phyloP scores from a whole-genome alignment of 1,284 basidiomycete genomes.

The Farysia itapuensis region DNA sequence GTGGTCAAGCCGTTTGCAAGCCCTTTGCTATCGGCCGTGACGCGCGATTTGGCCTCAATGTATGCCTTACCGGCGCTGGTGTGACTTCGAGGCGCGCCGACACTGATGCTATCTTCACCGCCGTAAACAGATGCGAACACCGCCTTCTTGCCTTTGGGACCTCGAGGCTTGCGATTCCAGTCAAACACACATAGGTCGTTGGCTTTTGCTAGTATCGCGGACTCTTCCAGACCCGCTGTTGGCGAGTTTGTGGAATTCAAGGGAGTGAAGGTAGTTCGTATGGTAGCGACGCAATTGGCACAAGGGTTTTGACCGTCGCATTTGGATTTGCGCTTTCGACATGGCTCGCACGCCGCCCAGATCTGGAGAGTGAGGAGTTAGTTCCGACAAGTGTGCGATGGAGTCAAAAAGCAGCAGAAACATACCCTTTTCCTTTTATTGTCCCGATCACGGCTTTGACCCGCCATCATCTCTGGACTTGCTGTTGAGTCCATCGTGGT shows the following conservation, averaged over 20 bases:
- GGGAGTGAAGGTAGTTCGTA: conserved; percentile 28
- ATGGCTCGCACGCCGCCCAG: conserved; percentile 48
- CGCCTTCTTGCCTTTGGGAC: conserved; percentile 44
- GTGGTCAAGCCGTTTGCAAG: no score
- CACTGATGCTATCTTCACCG: conserved; percentile 6
- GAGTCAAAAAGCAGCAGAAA: no score
- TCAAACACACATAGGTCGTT: conserved; percentile 42
- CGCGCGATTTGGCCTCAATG: conserved; percentile 31
- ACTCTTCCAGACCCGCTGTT: conserved; percentile 16
- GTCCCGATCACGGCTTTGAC: no score
- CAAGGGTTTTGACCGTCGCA: conserved; percentile 45
- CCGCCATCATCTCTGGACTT: no score
- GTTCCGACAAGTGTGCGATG: no score
- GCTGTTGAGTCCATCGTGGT: no score
- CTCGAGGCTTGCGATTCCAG: conserved; percentile 47
- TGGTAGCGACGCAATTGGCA: conserved; percentile 35
- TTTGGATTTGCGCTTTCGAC: conserved; percentile 44
- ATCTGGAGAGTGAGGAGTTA: conserved; percentile 18
- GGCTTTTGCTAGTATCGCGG: conserved; percentile 19
- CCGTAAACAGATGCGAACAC: conserved; percentile 30
- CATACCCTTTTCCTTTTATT: conserved; percentile 36
- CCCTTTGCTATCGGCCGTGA: conserved; percentile 7
- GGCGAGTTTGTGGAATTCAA: conserved; percentile 20
- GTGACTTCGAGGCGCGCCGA: conserved; percentile 32
- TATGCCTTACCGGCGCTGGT: conserved; percentile 32